phyloP scores from a whole-genome alignment of 2,329 filamentous ascomycete species.

The Cercospora zeina region DNA sequence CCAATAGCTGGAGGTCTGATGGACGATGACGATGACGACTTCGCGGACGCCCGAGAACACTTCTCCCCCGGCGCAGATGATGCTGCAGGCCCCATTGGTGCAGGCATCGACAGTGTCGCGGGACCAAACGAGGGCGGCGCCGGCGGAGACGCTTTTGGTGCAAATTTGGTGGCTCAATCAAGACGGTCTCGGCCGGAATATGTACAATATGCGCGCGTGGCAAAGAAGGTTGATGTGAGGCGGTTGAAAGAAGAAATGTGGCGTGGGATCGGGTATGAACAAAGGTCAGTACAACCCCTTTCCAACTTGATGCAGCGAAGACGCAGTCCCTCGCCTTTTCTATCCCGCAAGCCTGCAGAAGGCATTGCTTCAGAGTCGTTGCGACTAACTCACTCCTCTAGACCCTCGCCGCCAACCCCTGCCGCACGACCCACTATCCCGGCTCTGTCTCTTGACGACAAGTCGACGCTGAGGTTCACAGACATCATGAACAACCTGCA shows the following conservation, averaged over 20 bases:
- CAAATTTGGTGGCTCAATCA: conserved; percentile 63
- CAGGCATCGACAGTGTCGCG: conserved; percentile 39
- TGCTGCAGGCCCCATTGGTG: conserved; percentile 42
- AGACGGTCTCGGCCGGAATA: conserved; percentile 63
- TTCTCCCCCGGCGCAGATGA: conserved; percentile 65
- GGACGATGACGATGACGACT: conserved; percentile 70
- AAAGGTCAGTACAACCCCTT: conserved; percentile 23
- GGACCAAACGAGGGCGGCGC: conserved; percentile 38
- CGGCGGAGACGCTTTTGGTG: conserved; percentile 59
- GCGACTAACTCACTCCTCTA: conserved; percentile 12
- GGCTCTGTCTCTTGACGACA: conserved; percentile 40
- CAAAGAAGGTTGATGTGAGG: conserved; percentile 67
- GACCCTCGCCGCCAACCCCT: conserved; percentile 22
- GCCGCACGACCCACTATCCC: conserved; percentile 29
- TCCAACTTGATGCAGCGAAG: background rate
- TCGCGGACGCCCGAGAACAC: conserved; percentile 77
- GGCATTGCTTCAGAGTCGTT: background rate
- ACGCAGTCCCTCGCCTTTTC: background rate
- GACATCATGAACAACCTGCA: conserved; percentile 87
- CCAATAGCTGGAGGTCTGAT: conserved; percentile 62
- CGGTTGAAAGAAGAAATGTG: conserved; percentile 66
- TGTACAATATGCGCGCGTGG: conserved; percentile 64
- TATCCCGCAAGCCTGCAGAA: background rate
- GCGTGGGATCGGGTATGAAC: conserved; percentile 59
- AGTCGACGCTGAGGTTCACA: conserved; percentile 74